phyloP scores from a whole-genome alignment of 2,329 filamentous ascomycete genomes.

The Sarocladiaceae sp. region DNA sequence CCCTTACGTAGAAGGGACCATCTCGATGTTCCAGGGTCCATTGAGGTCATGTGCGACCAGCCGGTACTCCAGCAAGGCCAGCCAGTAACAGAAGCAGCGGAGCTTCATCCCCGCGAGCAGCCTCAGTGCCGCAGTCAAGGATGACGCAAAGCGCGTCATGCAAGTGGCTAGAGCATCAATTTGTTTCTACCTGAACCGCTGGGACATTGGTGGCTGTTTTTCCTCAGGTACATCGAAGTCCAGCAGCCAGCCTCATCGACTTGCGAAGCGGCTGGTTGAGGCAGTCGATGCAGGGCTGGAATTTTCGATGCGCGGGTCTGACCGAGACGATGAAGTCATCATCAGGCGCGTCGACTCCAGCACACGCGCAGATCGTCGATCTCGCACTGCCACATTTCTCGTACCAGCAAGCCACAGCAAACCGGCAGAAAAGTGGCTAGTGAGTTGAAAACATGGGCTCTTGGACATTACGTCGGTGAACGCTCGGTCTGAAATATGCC shows the following conservation, averaged over 20 bases:
- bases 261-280: background rate
- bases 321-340: slow-evolving; percentile 5
- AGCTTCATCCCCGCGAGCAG: background rate
- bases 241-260: background rate
- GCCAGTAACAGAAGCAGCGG: slow-evolving; percentile 2
- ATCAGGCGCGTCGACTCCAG: background rate
- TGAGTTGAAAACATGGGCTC: too few species aligned
- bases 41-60: slow-evolving; percentile 4
- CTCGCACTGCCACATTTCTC: background rate
- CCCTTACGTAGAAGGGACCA: background rate
- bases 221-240: too few species aligned
- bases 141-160: slow-evolving; percentile 23
- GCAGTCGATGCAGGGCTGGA: background rate
- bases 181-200: background rate
- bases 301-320: slow-evolving; percentile 6
- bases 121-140: background rate
- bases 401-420: background rate
- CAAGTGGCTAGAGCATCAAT: slow-evolving; percentile 11
- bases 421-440: too few species aligned
- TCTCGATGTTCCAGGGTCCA: background rate
- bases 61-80: background rate
- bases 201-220: background rate
- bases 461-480: too few species aligned
- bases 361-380: background rate
- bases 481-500: too few species aligned